A percentile compares a stretch with the other conserved stretches of the same genome.
These are phyloP conservation scores for Rusavskia elegans DNA, from an alignment of 495 filamentous ascomycete genomes.

Conservation along the genomic window DNA sequence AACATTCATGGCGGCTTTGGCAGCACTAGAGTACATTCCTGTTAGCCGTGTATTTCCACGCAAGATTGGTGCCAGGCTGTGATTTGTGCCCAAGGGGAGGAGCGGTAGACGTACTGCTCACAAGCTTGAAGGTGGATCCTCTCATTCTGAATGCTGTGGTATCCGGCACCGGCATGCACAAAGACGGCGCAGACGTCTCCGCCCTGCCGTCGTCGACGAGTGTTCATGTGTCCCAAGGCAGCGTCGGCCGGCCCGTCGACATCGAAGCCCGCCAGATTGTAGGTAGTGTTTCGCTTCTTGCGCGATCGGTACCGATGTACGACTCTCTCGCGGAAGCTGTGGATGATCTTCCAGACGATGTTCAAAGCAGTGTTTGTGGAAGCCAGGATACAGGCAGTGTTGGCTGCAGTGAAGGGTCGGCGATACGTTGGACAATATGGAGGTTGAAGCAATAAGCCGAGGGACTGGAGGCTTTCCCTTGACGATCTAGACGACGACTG, in stretches of 20 bases:
- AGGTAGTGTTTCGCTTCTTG: background rate
- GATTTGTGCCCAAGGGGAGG: no score
- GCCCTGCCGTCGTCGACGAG: slow-evolving; percentile 14
- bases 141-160: slow-evolving; percentile 76
- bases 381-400: background rate
- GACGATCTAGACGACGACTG: no score
- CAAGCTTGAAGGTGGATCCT: slow-evolving; percentile 68
- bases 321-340: background rate
- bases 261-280: background rate
- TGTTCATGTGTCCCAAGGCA: background rate
- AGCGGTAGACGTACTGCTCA: slow-evolving; percentile 48
- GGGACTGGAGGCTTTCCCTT: no score
- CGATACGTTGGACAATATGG: no score
- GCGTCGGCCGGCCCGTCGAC: background rate
- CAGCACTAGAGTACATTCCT: slow-evolving; percentile 41
- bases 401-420: no score
- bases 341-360: background rate
- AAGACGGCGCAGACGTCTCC: slow-evolving; percentile 58
- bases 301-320: background rate
- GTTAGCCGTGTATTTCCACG: background rate
- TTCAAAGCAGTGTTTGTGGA: background rate
- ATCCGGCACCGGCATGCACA: slow-evolving; percentile 92
- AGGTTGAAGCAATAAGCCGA: no score
- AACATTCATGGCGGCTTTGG: slow-evolving; percentile 60
- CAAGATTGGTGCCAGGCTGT: background rate